Base-by-base conservation (phyloP, 805 yeast genomes). In the Candida bentonensis region DNA sequence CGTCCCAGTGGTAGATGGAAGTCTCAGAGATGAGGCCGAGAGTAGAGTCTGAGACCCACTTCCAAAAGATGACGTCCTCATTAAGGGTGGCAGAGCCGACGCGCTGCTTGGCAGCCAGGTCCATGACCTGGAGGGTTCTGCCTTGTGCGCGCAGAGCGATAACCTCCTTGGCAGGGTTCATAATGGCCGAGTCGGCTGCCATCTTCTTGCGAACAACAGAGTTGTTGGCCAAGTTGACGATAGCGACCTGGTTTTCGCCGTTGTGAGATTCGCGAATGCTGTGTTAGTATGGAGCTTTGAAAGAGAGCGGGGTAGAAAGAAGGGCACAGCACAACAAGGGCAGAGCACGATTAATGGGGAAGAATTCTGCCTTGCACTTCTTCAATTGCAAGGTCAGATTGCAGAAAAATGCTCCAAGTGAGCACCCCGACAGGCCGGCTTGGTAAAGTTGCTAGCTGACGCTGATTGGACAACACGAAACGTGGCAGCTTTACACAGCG, bases 161-260 rank as follows among this genome's bases (percentile, higher is more conserved):
- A 50, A 88, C 86, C 64, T 82, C 78, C 62, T 81, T 78, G n/a
- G 66, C 59, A 26, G 98, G 97, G 64, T 87, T 94, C 92, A 92
- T 79, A 60, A 92, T 92, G 42, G 96, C 97, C 50, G 87, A 83
- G 65, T 92, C 99, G 40, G 98, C 99, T 45, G 84, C 74, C 95
- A 92, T 92, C 62, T 84, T 82, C 65, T 92, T 89, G 59, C 94
- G 79, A 21, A 83, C 81, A 48, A 88, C 77, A 54, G 76, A 74
- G 64, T 84, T 84, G 67, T 78, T 78, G 51, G 76, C 72, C 57
- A 92, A 71, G 60, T 92, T 94, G 50, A 92, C 76, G 56, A 92
- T 92, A 39, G 95, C 95, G 44, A 94, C 97, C 57, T 62, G 67
- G 65, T 86, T 88, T 49, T 89, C 70, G 41, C 54, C 42, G 59